Conservation (phyloP, 2,329 filamentous ascomycete genomes). For the Nigrograna mackinnonii region DNA sequence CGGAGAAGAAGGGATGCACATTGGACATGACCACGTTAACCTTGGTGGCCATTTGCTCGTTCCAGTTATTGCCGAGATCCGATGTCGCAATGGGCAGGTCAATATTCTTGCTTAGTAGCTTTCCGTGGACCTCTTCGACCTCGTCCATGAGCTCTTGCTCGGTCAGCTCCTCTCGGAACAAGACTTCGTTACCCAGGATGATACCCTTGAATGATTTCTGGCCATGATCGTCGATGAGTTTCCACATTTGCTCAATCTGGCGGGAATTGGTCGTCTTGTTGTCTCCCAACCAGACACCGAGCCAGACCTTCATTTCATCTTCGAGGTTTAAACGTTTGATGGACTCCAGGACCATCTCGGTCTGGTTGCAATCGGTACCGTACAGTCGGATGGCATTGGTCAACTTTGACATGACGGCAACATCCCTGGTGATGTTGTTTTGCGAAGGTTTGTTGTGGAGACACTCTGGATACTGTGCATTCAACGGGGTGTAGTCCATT, state of each 20-base stretch:
- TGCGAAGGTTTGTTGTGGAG: conserved; percentile 77
- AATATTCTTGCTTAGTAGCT: conserved; percentile 61
- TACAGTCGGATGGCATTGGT: conserved; percentile 89
- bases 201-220: conserved; percentile 62
- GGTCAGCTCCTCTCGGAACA: conserved; percentile 69
- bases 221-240: conserved; percentile 70
- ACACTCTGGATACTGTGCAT: conserved; percentile 88
- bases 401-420: conserved; percentile 87
- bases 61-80: conserved; percentile 90
- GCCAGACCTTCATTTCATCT: conserved; percentile 82
- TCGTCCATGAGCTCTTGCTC: conserved; percentile 64
- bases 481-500: conserved; percentile 92
- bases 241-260: conserved; percentile 83
- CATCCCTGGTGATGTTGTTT: conserved; percentile 90
- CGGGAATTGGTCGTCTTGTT: conserved; percentile 83
- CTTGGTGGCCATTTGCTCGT: conserved; percentile 64
- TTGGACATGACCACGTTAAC: conserved; percentile 95
- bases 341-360: conserved; percentile 86
- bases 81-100: conserved; percentile 81
- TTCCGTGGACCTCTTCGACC: conserved; percentile 62
- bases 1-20: conserved; percentile 94
- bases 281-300: conserved; percentile 89
- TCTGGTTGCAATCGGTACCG: conserved; percentile 97
- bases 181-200: conserved; percentile 67
- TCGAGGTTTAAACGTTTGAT: conserved; percentile 71